Base-by-base conservation (phyloP, 176 grass and related monocot species). In the Triticum turgidum region DNA sequence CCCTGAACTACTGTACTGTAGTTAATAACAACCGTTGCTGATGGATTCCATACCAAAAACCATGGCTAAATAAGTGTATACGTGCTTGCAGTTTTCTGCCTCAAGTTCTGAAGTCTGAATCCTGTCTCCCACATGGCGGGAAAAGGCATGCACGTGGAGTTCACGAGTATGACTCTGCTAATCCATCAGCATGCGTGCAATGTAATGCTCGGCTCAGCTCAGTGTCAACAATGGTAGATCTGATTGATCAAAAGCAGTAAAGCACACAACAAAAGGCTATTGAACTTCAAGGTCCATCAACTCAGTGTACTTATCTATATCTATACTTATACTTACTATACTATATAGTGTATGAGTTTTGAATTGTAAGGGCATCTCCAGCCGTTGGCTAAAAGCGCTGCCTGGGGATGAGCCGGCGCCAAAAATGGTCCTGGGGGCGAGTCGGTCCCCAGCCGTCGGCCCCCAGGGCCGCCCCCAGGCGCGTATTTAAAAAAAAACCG, bases 81-180 rank as follows among this genome's bases (percentile, higher is more conserved):
- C 35, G 39, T 41, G 39, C 41, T 18, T 3, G 73, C 58, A 6
- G n/a, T n/a, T 86, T 87, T 79, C 25, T 79, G 14, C 3, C 44
- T 11, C 3, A 44, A 44, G 8, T 41, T 24, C 20, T 5, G 73
- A 76, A 76, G 6, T 11, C 86, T 85, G 71, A 77, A 88, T 78
- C 78, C 1, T 85, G 90, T 82, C 89, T 82, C 52, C 77, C 89
- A 82, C 72, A 71, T 65, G 86, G 58, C 21, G 37, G 27, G 61
- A 81, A 88, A 91, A 67, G 35, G 21, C 32, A 1, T 32, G 69
- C 76, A 85, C 51, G 51, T 54, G 51, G 1, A 51, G 45, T 0
- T 49, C 45, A 49, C 89, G 81, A 87, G 81, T 44, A 37, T 54
- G 15, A 5, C 54, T 58, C 54, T 58, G 54, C 54, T 58, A 54